A percentile compares a stretch with the other conserved stretches of the same genome.
Conservation (phyloP, 352 stramenopile species). For the Phytophthora megakarya region DNA sequence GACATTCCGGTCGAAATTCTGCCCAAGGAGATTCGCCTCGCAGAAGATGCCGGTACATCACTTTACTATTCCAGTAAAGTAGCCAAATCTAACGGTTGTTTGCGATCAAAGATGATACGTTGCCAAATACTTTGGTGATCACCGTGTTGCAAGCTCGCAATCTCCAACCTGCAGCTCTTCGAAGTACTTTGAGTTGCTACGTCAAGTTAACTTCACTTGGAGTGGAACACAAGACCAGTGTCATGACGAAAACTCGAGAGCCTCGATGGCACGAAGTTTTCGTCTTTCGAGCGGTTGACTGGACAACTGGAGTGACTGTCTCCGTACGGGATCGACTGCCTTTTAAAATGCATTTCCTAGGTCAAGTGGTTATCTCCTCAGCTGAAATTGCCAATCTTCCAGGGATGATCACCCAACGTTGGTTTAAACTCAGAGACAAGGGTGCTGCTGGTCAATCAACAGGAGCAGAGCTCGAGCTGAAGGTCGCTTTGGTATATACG, state of each 20-base stretch:
- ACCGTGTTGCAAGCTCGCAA: constrained; percentile 71
- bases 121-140: constrained; percentile 75
- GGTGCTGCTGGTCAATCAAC: constrained; percentile 36
- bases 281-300: constrained; percentile 71
- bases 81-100: background rate
- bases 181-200: constrained; percentile 70
- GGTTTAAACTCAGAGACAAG: constrained; percentile 63
- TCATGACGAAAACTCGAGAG: constrained; percentile 66
- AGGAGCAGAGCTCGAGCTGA: constrained; percentile 69
- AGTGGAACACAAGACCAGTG: constrained; percentile 70
- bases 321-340: constrained; percentile 75
- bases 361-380: constrained; percentile 62
- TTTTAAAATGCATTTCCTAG: constrained; percentile 74
- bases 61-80: background rate
- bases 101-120: constrained; percentile 49
- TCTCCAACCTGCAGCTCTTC: constrained; percentile 50
- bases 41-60: constrained; percentile 40
- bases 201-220: constrained; percentile 74
- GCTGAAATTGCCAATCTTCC: constrained; percentile 58
- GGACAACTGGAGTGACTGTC: constrained; percentile 63
- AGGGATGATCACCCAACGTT: constrained; percentile 63
- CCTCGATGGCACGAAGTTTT: constrained; percentile 82
- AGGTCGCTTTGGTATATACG: constrained; percentile 69
- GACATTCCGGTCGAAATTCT: constrained; percentile 61
- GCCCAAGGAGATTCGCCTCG: constrained; percentile 58